phyloP scores from a whole-genome alignment of 2,329 filamentous ascomycete genomes.

The Penicillium concentricum region DNA sequence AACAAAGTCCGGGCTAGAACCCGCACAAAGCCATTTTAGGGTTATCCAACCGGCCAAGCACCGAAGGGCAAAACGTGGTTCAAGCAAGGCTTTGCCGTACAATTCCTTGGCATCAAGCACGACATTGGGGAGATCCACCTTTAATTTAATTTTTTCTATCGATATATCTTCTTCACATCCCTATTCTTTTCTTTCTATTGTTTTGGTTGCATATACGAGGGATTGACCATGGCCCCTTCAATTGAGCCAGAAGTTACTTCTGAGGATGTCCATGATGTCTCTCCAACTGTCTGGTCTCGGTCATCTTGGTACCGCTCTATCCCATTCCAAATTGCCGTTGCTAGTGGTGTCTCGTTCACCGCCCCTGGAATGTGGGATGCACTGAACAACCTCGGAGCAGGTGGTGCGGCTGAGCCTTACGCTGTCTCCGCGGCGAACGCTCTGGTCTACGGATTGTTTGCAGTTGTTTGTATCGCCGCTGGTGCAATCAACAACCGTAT shows the following conservation, averaged over 20 bases:
- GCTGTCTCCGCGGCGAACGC: conserved; percentile 54
- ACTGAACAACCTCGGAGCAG: conserved; percentile 54
- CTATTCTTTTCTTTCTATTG: not conserved
- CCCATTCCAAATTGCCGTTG: conserved; percentile 26
- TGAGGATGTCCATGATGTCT: not conserved
- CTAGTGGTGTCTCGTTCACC: conserved; percentile 25
- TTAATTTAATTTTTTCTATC: not conserved
- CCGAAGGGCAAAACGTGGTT: not conserved
- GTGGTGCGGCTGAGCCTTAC: conserved; percentile 52
- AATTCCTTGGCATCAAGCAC: conserved; percentile 3
- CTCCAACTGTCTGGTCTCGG: not conserved
- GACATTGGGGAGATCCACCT: conserved; percentile 2
- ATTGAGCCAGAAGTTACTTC: conserved; percentile 1
- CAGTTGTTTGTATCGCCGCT: conserved; percentile 49
- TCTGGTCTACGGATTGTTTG: conserved; percentile 49
- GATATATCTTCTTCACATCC: not conserved
- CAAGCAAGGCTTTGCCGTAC: not conserved
- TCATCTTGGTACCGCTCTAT: conserved; percentile 22
- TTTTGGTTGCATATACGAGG: not conserved
- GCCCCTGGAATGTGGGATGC: conserved; percentile 52
- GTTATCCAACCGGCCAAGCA: not conserved
- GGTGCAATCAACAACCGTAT: conserved; percentile 51
- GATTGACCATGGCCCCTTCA: not conserved
- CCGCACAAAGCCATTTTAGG: not conserved
- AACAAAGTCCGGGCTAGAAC: too few relatives aligned